Percentiles rank a stretch among this genome's conserved stretches.
Evolutionary conservation across 2,329 filamentous ascomycete genomes (phyloP).

Genomic region (Tolypocladium cylindrosporum): DNA sequence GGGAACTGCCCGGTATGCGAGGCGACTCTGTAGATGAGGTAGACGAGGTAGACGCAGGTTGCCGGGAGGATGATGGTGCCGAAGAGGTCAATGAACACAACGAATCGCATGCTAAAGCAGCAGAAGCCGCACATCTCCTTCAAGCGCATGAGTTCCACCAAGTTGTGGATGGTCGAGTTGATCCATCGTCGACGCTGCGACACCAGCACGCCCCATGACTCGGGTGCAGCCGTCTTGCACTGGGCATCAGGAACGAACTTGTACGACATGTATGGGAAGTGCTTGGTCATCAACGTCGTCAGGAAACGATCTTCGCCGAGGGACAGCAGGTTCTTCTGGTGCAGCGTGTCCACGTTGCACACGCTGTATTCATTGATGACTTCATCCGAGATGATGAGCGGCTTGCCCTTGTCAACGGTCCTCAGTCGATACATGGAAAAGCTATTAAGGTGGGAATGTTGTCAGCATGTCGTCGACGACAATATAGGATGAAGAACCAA

Average conservation of each 20-base stretch:
- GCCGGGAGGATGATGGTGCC: slow-evolving; percentile 89
- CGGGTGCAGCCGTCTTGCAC: slow-evolving; percentile 86
- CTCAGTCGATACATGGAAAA: slow-evolving; percentile 98
- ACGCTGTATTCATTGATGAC: slow-evolving; percentile 84
- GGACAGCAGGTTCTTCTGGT: slow-evolving; percentile 91
- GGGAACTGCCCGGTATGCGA: slow-evolving; percentile 67
- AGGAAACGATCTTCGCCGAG: slow-evolving; percentile 95
- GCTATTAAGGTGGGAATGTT: slow-evolving; percentile 38
- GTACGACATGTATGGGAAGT: slow-evolving; percentile 91
- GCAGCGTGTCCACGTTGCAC: slow-evolving; percentile 83
- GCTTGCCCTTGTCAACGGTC: slow-evolving; percentile 87
- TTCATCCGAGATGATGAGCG: slow-evolving; percentile 83
- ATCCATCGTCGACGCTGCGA: slow-evolving; percentile 99
- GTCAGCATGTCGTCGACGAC: not conserved
- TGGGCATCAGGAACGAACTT: slow-evolving; percentile 93
- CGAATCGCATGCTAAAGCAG: slow-evolving; percentile 95
- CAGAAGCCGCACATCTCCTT: slow-evolving; percentile 98
- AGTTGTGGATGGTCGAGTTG: slow-evolving; percentile 96
- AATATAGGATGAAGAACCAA: not conserved
- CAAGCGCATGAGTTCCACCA: slow-evolving; percentile 81
- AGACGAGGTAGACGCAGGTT: slow-evolving; percentile 77
- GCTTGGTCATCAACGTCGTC: slow-evolving; percentile 95
- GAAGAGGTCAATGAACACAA: slow-evolving; percentile 88
- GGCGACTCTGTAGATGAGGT: slow-evolving; percentile 73
- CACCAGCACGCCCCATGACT: slow-evolving; percentile 85